Evolutionary conservation across 495 filamentous ascomycete species (phyloP).

Genomic region (Schizothecium vesticola): DNA sequence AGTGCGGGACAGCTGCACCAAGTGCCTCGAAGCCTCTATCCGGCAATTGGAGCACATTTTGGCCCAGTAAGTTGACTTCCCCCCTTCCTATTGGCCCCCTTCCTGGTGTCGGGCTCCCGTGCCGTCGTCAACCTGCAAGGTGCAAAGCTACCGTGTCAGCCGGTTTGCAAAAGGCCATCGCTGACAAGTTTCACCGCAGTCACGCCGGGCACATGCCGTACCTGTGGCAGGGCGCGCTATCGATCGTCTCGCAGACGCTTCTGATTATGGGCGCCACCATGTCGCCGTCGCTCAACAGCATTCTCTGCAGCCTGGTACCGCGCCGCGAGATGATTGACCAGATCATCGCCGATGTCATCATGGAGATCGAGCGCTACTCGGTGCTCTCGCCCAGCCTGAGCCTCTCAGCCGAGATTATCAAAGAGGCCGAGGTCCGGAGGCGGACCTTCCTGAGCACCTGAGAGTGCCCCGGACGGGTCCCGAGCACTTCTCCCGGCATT

Average conservation of each 20-base stretch:
- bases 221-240: constrained; percentile 77
- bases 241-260: constrained; percentile 73
- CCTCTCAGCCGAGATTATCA: constrained; percentile 69
- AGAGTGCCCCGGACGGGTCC: constrained; percentile 11
- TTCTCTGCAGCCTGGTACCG: constrained; percentile 56
- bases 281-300: constrained; percentile 63
- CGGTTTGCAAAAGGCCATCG: constrained; percentile 25
- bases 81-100: constrained; percentile 14
- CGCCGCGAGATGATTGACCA: constrained; percentile 58
- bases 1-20: constrained; percentile 71
- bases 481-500: constrained; percentile 10
- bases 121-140: constrained; percentile 11
- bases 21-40: constrained; percentile 76
- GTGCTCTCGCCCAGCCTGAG: constrained; percentile 70
- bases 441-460: constrained; percentile 47
- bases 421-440: constrained; percentile 68
- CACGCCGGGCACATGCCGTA: constrained; percentile 84
- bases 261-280: constrained; percentile 80
- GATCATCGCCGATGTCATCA: constrained; percentile 68
- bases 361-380: constrained; percentile 66
- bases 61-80: constrained; percentile 56
- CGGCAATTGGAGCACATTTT: constrained; percentile 73
- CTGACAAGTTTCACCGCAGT: constrained; percentile 47
- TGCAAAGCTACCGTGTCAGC: constrained; percentile 3
- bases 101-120: neutral